Conservation (phyloP, 495 filamentous ascomycete genomes). For the Penicillium arizonense region DNA sequence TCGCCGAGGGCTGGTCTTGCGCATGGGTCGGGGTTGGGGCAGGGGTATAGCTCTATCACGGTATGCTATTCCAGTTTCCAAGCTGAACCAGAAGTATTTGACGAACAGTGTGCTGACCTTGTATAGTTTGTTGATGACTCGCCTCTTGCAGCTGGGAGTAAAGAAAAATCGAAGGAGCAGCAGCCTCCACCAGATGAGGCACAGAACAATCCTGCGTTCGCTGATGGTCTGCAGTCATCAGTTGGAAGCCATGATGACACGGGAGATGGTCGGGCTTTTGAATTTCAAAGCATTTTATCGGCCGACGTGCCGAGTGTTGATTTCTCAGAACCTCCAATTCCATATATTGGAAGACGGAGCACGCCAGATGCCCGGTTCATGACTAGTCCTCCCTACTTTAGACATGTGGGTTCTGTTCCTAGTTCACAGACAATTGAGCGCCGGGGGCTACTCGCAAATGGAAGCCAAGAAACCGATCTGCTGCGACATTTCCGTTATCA, state of each 20-base stretch:
- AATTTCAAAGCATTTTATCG: conserved; percentile 11
- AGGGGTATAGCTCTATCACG: conserved; percentile 20
- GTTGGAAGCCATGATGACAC: background rate
- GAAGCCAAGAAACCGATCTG: conserved; percentile 21
- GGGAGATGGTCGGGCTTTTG: conserved; percentile 3
- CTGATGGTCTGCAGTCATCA: background rate
- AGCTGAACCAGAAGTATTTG: no score
- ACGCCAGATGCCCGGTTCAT: background rate
- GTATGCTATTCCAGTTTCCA: conserved; percentile 3
- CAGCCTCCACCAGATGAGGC: background rate
- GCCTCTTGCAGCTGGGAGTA: conserved; percentile 6
- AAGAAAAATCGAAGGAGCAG: background rate
- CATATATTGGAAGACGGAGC: background rate
- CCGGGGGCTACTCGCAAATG: background rate
- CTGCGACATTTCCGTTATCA: conserved; percentile 27
- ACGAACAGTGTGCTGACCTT: background rate
- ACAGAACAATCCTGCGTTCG: background rate
- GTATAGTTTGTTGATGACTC: conserved; percentile 27
- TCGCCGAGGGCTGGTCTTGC: conserved; percentile 6
- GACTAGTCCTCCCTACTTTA: conserved; percentile 2
- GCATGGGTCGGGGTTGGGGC: background rate
- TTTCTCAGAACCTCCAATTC: conserved; percentile 1
- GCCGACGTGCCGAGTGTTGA: background rate
- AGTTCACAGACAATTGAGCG: background rate
- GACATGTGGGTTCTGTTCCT: background rate